Base-by-base conservation (phyloP, 2,329 filamentous ascomycete species). In the Graphilbum ipis-grandicollis region DNA sequence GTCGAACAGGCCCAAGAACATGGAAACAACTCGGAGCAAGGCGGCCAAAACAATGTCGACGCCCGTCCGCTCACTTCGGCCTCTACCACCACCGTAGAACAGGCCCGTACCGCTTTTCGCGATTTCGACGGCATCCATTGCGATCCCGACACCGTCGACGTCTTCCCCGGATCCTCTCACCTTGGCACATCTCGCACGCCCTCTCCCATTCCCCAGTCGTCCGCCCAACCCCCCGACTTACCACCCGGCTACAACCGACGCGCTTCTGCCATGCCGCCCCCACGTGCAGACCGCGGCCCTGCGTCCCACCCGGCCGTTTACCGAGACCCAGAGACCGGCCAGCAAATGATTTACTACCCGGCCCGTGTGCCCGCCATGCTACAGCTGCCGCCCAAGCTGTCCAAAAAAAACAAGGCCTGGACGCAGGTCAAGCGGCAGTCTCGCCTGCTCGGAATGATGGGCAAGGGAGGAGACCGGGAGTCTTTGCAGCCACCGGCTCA, bases 361-460 rank as follows among this genome's bases (percentile, higher is more conserved):
- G 90, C 90, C 3, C 86, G 84, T 1, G 90, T 98, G 3, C 90
- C 90, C 3, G 77, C 80, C 43, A 86, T 93, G 76, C 67, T 98
- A 39, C 96, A 93, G 48, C 61, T 98, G 12, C 90, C 90, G 1
- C 84, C 85, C 32, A 81, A 84, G 48, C 60, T 96, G 35, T 93
- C 86, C 1, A 81, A 77, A 48, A 68, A 75, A 36, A 74, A 79
- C 9, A 70, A 78, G 37, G 3, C 58, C 65, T 9, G 66, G 75
- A 5, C 68, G 75, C 38, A 77, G 84, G 10, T 13, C 39, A 69
- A 75, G 46, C 71, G 82, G 37, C 74, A 79, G 18, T 81, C 82
- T 1, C 76, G 90, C 47, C 59, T 88, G 7, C 55, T 92, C 68
- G 46, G 65, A 67, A 5, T 29, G 6, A 29, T 29, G 7, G 18